phyloP scores from a whole-genome alignment of 2,329 filamentous ascomycete species.

The Cercospora sojina region DNA sequence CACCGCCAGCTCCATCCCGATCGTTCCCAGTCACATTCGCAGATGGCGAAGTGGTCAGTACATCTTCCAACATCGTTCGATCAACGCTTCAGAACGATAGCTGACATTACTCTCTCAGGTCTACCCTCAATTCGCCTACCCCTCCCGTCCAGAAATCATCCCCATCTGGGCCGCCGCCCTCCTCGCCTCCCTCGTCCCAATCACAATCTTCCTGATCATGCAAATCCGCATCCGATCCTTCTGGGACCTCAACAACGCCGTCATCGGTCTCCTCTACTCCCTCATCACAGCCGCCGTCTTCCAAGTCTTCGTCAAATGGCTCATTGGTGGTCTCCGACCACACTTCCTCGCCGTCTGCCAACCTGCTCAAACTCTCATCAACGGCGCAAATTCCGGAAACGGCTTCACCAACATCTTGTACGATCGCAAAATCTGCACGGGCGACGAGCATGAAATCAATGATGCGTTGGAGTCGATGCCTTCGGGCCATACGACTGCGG shows the following conservation, averaged over 20 bases:
- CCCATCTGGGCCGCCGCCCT: slow-evolving; percentile 70
- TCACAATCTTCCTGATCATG: slow-evolving; percentile 62
- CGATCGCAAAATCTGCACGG: slow-evolving; percentile 68
- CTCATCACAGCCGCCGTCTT: slow-evolving; percentile 71
- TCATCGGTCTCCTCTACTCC: slow-evolving; percentile 67
- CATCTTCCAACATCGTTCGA: not conserved
- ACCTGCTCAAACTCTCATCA: slow-evolving; percentile 51
- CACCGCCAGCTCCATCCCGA: slow-evolving; percentile 8
- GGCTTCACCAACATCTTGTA: slow-evolving; percentile 65
- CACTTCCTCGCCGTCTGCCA: slow-evolving; percentile 71
- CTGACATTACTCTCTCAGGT: not conserved
- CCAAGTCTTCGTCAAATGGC: slow-evolving; percentile 73
- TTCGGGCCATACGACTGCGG: slow-evolving; percentile 70
- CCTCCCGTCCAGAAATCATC: slow-evolving; percentile 66
- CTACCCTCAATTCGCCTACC: slow-evolving; percentile 42
- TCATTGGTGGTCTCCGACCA: slow-evolving; percentile 71
- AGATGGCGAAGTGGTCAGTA: slow-evolving; percentile 10
- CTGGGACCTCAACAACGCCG: slow-evolving; percentile 64
- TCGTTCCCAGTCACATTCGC: slow-evolving; percentile 6
- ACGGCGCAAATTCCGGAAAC: slow-evolving; percentile 41
- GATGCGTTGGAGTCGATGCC: slow-evolving; percentile 71
- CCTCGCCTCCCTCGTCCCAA: slow-evolving; percentile 63
- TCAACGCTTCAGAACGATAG: not conserved
- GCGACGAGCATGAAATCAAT: slow-evolving; percentile 63
- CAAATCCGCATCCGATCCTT: slow-evolving; percentile 50